Evolutionary conservation across 345 rosid species (phyloP), one percentile per base, ranked within the genome.

Genomic region (Hibiscus syriacus): DNA sequence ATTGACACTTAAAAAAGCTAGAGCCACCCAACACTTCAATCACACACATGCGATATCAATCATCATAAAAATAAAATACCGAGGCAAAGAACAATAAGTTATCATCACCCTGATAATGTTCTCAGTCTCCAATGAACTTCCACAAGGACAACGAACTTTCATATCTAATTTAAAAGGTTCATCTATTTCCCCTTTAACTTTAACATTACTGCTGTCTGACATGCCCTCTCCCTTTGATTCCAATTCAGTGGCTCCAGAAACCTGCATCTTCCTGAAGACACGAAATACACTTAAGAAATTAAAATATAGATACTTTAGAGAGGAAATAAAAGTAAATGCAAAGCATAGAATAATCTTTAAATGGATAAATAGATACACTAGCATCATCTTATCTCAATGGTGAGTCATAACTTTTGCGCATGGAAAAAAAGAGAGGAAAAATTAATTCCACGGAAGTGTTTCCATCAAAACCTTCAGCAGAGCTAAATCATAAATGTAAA

Each of bases 111-210:
- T 77, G 79, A 92, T 82, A 87, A 88, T 87, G 66, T 93, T 80
- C 61, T 87, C 96, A 6, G 84, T 73, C 73, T 85, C 88, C 78
- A 81, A 75, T 29, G 87, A 74, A 75, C 81, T 95, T 78, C 97
- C 97, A 81, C 99, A 95, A 9, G 86, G 90, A 76, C 99, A 95
- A 64, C 96, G 85, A 80, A 92, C 87, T 82, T 85, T 92, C 52
- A 77, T 75, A 71, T 87, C 89, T 36, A 65, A 66, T 43, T 70
- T 86, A 67, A 68, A 75, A 34, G 78, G 72, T 68, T 88, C 88
- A 48, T 84, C 96, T 11, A 67, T 49, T 71, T 92, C 96, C 53
- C 83, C 96, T 74, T 88, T 90, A 68, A 82, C 69, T 78, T 83
- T 86, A 49, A 80, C 49, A 75, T 73, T 84, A 80, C 87, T 83